A percentile compares a stretch with the other conserved stretches of the same genome.
phyloP scores from a whole-genome alignment of 169 alveolate genomes.

The Toxoplasma gondii region DNA sequence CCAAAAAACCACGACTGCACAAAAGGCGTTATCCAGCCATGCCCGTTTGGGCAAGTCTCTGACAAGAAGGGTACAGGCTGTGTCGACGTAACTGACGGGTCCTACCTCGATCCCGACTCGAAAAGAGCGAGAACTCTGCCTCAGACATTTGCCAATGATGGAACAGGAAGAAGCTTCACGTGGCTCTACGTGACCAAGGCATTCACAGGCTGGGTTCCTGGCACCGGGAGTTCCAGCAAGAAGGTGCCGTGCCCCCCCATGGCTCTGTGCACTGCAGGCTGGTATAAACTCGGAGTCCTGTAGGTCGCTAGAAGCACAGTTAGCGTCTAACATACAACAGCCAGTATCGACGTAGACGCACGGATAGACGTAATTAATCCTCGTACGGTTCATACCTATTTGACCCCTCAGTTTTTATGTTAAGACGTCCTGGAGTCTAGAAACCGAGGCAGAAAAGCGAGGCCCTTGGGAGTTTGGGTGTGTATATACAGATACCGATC shows the following conservation, averaged over 20 bases:
- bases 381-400: too few relatives aligned
- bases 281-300: conserved; percentile 1
- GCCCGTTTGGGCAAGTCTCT: background rate
- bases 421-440: too few relatives aligned
- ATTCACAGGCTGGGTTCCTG: background rate
- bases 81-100: background rate
- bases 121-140: background rate
- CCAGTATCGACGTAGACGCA: too few relatives aligned
- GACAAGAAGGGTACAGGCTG: background rate
- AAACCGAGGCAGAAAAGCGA: too few relatives aligned
- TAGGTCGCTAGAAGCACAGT: background rate
- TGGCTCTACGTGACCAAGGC: conserved; percentile 4
- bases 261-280: background rate
- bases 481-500: too few relatives aligned
- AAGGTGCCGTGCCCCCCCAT: background rate
- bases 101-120: background rate
- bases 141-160: background rate
- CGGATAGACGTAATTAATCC: too few relatives aligned
- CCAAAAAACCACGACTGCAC: background rate
- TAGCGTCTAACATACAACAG: too few relatives aligned
- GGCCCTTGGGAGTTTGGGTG: too few relatives aligned
- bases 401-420: too few relatives aligned
- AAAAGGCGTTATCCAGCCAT: background rate
- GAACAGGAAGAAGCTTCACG: background rate
- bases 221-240: background rate